A percentile compares a stretch with the other conserved stretches of the same genome.
Conservation (phyloP, 2,329 filamentous ascomycete species). For the Blastomyces parvus region DNA sequence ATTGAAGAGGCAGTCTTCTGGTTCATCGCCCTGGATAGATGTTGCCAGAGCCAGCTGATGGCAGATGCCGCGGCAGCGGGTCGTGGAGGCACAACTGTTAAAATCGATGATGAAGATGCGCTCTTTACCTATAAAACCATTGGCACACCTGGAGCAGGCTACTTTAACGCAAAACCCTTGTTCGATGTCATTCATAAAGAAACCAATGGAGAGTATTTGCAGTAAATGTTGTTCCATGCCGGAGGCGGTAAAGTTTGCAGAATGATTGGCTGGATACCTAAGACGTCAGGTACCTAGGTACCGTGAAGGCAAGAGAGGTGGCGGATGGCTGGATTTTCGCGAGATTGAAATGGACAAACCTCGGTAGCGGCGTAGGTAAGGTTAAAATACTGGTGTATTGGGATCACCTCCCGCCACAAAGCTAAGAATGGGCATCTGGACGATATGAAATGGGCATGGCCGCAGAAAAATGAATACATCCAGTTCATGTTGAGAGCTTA, state of each 20-base stretch:
- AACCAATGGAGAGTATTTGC: slow-evolving; percentile 47
- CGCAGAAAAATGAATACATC: background rate
- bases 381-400: background rate
- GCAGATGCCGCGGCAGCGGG: slow-evolving; percentile 47
- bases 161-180: slow-evolving; percentile 60
- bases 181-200: slow-evolving; percentile 62
- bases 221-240: slow-evolving; percentile 21
- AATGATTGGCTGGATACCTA: background rate
- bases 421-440: background rate
- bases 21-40: slow-evolving; percentile 47
- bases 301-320: background rate
- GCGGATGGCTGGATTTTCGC: background rate
- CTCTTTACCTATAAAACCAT: slow-evolving; percentile 57
- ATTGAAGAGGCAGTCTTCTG: slow-evolving; percentile 46
- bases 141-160: slow-evolving; percentile 53
- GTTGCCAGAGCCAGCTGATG: slow-evolving; percentile 44
- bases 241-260: background rate
- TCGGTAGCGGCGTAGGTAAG: background rate
- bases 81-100: slow-evolving; percentile 53
- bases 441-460: background rate
- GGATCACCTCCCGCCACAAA: background rate
- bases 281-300: background rate
- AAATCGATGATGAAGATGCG: slow-evolving; percentile 60
- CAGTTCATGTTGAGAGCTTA: background rate
- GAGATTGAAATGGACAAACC: background rate